These are phyloP conservation scores for Chenopodium berlandieri DNA, from an alignment of 148 eudicot genomes.

Conservation along the genomic window DNA sequence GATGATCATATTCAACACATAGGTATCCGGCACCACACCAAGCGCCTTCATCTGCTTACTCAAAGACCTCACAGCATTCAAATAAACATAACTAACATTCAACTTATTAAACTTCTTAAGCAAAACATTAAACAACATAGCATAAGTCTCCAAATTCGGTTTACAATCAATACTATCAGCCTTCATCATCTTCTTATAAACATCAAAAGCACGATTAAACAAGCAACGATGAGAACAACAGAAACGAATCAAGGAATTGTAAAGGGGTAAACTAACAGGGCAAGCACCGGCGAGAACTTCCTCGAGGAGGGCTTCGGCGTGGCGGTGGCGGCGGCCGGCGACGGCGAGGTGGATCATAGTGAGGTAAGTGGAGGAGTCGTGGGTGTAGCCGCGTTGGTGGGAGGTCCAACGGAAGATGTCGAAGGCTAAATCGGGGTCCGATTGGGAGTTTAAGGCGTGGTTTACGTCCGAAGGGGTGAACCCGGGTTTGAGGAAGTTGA, in stretches of 20 bases:
- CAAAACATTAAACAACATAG: constrained; percentile 49
- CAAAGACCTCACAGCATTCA: constrained; percentile 59
- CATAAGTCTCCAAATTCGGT: constrained; percentile 67
- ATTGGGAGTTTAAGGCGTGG: constrained; percentile 55
- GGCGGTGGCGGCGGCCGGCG: constrained; percentile 41
- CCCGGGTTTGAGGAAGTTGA: constrained; percentile 63
- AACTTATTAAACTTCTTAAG: constrained; percentile 61
- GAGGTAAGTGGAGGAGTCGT: constrained; percentile 63
- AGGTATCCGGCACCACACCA: constrained; percentile 77
- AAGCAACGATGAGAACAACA: constrained; percentile 56
- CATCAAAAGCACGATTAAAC: constrained; percentile 69
- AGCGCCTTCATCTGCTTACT: constrained; percentile 75
- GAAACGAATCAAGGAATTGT: constrained; percentile 60
- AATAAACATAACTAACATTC: constrained; percentile 68
- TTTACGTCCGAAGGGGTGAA: constrained; percentile 70
- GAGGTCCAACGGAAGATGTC: constrained; percentile 94
- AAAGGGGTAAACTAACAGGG: constrained; percentile 46
- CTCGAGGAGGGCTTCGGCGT: constrained; percentile 60
- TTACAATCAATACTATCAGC: constrained; percentile 30
- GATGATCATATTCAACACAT: constrained; percentile 71
- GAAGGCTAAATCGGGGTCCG: constrained; percentile 79
- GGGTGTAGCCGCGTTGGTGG: constrained; percentile 64
- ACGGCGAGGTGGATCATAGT: constrained; percentile 59
- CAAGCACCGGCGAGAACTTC: constrained; percentile 88
- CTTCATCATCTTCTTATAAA: constrained; percentile 65